phyloP scores from a whole-genome alignment of 2,329 filamentous ascomycete genomes.

The Huntiella abstrusa region DNA sequence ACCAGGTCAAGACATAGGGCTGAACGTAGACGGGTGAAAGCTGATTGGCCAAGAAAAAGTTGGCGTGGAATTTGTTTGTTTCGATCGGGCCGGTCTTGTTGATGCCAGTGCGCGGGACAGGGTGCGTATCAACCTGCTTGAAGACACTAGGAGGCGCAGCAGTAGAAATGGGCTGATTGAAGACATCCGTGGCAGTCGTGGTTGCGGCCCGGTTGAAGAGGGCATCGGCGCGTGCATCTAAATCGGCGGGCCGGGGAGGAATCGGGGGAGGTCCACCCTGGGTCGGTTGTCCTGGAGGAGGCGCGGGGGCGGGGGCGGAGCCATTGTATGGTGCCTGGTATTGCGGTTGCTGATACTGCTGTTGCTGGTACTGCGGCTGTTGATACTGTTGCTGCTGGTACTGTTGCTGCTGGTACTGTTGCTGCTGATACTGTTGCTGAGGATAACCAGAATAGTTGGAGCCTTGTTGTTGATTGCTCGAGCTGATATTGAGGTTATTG shows the following conservation, averaged over 20 bases:
- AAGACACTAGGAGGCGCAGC: constrained; percentile 31
- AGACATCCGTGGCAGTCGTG: constrained; percentile 28
- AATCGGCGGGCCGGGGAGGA: constrained; percentile 2
- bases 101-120: constrained; percentile 35
- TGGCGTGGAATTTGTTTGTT: constrained; percentile 70
- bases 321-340: constrained; percentile 1
- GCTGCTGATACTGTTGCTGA: constrained; percentile 1
- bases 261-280: constrained; percentile 11
- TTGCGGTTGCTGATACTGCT: constrained; percentile 2
- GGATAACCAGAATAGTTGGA: neutral
- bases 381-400: neutral
- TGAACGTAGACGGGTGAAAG: constrained; percentile 52
- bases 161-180: constrained; percentile 34
- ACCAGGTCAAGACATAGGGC: constrained; percentile 54
- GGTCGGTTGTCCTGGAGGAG: constrained; percentile 8
- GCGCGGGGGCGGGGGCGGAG: neutral
- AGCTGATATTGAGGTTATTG: neutral
- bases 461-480: neutral
- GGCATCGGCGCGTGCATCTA: neutral
- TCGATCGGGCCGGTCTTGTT: constrained; percentile 31
- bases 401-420: neutral
- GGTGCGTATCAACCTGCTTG: constrained; percentile 32
- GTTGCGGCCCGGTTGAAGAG: constrained; percentile 6
- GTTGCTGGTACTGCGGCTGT: neutral
- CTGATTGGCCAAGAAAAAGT: constrained; percentile 61